Evolutionary conservation across 1,139 yeast species (phyloP).

Genomic region (Kodamaea anthophila): DNA sequence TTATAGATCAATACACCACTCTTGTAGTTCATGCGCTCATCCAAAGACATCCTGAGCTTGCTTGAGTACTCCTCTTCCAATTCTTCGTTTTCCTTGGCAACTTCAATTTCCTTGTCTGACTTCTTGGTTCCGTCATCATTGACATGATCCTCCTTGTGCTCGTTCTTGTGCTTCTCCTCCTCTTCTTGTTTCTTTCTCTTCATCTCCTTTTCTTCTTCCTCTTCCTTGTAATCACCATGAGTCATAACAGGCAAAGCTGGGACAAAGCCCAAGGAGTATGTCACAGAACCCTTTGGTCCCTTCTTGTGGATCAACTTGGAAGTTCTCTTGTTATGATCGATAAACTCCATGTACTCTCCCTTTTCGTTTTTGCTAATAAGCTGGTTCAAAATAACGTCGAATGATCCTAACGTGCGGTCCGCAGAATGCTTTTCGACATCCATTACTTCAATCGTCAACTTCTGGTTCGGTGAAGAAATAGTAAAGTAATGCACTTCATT

Average conservation of each 20-base stretch:
- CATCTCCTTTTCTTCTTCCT: constrained; percentile 34
- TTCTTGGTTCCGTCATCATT: constrained; percentile 17
- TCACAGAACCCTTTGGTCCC: constrained; percentile 76
- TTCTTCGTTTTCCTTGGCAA: constrained; percentile 25
- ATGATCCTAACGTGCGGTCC: constrained; percentile 84
- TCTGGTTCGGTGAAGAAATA: constrained; percentile 75
- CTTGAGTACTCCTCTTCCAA: constrained; percentile 23
- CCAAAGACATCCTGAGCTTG: constrained; percentile 56
- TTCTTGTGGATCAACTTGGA: constrained; percentile 63
- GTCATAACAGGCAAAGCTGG: constrained; percentile 76
- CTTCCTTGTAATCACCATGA: constrained; percentile 61
- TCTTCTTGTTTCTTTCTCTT: constrained; percentile 16
- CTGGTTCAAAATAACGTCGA: constrained; percentile 61
- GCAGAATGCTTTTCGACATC: constrained; percentile 72
- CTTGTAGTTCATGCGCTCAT: constrained; percentile 54
- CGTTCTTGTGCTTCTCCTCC: constrained; percentile 14
- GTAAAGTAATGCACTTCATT: constrained; percentile 78
- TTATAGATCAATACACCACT: constrained; percentile 76
- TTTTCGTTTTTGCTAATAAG: constrained; percentile 62
- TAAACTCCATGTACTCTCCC: constrained; percentile 58
- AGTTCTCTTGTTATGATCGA: constrained; percentile 50
- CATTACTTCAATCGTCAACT: constrained; percentile 81
- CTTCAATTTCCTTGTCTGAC: constrained; percentile 15
- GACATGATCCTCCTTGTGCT: constrained; percentile 18
- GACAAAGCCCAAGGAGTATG: constrained; percentile 71